These are phyloP conservation scores for Tetracladium maxilliforme DNA, from an alignment of 2,329 filamentous ascomycete species.

Conservation along the genomic window DNA sequence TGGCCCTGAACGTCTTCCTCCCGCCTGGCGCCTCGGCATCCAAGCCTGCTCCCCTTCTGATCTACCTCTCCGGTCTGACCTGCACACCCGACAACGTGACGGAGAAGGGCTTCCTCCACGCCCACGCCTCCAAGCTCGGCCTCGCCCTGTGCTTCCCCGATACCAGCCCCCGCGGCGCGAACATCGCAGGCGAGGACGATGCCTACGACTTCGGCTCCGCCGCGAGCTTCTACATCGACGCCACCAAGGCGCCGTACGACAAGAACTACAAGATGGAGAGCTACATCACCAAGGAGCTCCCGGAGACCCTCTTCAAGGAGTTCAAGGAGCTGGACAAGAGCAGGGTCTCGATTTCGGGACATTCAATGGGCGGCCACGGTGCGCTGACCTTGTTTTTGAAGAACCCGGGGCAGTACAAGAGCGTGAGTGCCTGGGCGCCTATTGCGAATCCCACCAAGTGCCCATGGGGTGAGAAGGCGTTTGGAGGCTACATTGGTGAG, in stretches of 20 bases:
- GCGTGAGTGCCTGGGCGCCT: slow-evolving; percentile 79
- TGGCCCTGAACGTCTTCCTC: slow-evolving; percentile 87
- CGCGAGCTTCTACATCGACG: slow-evolving; percentile 91
- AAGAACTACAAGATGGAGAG: slow-evolving; percentile 86
- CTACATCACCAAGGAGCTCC: slow-evolving; percentile 85
- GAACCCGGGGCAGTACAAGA: slow-evolving; percentile 81
- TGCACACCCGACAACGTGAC: slow-evolving; percentile 82
- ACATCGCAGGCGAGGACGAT: slow-evolving; percentile 74
- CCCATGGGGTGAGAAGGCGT: slow-evolving; percentile 94
- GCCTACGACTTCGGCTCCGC: slow-evolving; percentile 82
- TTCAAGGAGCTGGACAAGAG: slow-evolving; percentile 58
- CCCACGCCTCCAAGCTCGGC: slow-evolving; percentile 61
- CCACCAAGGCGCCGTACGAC: slow-evolving; percentile 58
- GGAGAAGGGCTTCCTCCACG: slow-evolving; percentile 83
- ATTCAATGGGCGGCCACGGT: slow-evolving; percentile 96
- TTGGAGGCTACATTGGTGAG: slow-evolving; percentile 75
- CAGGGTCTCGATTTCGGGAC: slow-evolving; percentile 74
- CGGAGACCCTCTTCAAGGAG: slow-evolving; percentile 53
- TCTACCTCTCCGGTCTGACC: slow-evolving; percentile 89
- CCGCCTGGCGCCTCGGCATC: slow-evolving; percentile 50
- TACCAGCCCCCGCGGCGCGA: slow-evolving; percentile 76
- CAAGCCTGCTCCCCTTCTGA: slow-evolving; percentile 64
- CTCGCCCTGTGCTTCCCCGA: slow-evolving; percentile 94
- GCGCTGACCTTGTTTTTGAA: slow-evolving; percentile 85
- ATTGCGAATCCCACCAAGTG: slow-evolving; percentile 76